Evolutionary conservation across 768 basidiomycete species (phyloP).

Genomic region (Tricholoma furcatifolium): DNA sequence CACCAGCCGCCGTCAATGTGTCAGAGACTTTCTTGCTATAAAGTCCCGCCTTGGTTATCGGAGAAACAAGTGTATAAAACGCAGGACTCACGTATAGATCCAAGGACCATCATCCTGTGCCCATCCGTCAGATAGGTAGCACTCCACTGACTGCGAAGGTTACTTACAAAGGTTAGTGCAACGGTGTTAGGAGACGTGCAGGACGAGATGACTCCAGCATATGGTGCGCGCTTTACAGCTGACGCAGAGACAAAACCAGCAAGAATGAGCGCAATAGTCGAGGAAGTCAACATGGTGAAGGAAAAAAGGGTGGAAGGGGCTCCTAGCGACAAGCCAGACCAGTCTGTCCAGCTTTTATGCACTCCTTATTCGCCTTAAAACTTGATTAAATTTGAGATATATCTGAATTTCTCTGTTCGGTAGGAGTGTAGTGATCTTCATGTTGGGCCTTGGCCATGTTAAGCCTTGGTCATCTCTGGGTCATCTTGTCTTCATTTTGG

Average conservation of each 20-base stretch:
- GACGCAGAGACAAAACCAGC: constrained; percentile 18
- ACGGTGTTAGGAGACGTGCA: constrained; percentile 37
- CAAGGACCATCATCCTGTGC: constrained; percentile 21
- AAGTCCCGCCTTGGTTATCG: neutral
- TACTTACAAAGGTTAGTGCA: constrained; percentile 40
- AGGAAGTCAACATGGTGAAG: constrained; percentile 15
- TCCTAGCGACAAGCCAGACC: neutral
- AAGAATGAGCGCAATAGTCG: constrained; percentile 13
- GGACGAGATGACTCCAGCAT: constrained; percentile 29
- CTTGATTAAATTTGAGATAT: too few species aligned
- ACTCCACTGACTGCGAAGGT: neutral
- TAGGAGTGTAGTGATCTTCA: too few species aligned
- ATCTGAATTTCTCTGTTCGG: too few species aligned
- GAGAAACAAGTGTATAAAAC: too few species aligned
- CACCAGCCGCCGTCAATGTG: constrained; percentile 29
- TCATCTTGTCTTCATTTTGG: too few species aligned
- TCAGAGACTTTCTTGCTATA: constrained; percentile 23
- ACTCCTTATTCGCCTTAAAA: neutral
- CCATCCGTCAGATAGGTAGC: neutral
- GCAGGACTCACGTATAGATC: constrained; percentile 12
- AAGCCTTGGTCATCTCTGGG: too few species aligned
- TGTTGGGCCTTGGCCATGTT: too few species aligned
- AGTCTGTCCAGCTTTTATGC: neutral
- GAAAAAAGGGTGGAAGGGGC: neutral
- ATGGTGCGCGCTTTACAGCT: constrained; percentile 18